Evolutionary conservation across 306 rosid genomes (phyloP).

Genomic region (Sicyos edulis): DNA sequence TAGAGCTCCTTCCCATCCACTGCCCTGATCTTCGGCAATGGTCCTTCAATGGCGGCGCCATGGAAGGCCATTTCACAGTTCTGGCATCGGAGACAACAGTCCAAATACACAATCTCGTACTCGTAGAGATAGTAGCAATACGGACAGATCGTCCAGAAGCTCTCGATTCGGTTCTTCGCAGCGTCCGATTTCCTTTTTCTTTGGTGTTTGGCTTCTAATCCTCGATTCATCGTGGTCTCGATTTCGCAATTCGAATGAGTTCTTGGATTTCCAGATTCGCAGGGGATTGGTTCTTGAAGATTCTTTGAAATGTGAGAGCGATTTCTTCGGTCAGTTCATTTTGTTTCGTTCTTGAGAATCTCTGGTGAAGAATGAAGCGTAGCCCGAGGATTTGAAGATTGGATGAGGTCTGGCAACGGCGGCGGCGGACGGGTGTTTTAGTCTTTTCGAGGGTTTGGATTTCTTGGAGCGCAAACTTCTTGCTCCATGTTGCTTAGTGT

Average conservation of each 20-base stretch:
- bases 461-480: constrained; percentile 7
- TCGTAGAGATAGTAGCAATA: constrained; percentile 55
- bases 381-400: no score
- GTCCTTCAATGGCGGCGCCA: constrained; percentile 47
- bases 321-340: no score
- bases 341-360: no score
- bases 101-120: constrained; percentile 46
- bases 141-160: constrained; percentile 81
- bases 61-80: constrained; percentile 52
- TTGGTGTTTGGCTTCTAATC: neutral
- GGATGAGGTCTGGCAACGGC: no score
- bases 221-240: constrained; percentile 1
- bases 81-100: constrained; percentile 46
- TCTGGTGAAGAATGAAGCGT: no score
- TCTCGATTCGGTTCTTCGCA: no score
- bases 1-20: constrained; percentile 52
- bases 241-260: constrained; percentile 36
- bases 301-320: no score
- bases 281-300: neutral
- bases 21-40: constrained; percentile 26
- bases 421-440: constrained; percentile 1
- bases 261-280: constrained; percentile 16
- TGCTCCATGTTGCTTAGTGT: neutral
- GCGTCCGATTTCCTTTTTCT: neutral
- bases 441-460: constrained; percentile 1